Conservation (phyloP, 2,329 filamentous ascomycete genomes). For the Beauveria pseudobassiana region DNA sequence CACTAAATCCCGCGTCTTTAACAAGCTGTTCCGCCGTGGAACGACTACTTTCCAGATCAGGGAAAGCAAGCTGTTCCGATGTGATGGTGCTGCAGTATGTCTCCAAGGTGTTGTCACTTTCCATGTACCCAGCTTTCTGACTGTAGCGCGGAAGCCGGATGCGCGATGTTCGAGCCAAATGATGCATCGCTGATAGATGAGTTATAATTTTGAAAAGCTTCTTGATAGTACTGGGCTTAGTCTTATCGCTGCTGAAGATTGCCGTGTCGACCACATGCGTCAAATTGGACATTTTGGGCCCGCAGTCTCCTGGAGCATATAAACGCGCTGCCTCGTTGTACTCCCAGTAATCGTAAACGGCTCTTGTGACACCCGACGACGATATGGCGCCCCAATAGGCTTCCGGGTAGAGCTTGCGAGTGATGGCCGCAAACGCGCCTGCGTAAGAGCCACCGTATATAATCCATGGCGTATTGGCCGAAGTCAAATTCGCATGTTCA, state of each 20-base stretch:
- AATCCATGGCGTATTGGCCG: slow-evolving; percentile 61
- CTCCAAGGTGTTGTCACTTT: slow-evolving; percentile 32
- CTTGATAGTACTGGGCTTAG: slow-evolving; percentile 32
- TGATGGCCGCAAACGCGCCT: slow-evolving; percentile 69
- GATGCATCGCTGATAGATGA: slow-evolving; percentile 21
- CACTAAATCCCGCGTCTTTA: slow-evolving; percentile 31
- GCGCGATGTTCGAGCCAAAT: slow-evolving; percentile 36
- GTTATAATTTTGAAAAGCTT: slow-evolving; percentile 27
- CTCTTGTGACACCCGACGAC: slow-evolving; percentile 70
- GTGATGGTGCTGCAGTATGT: slow-evolving; percentile 42
- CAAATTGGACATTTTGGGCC: slow-evolving; percentile 53
- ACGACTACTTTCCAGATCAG: slow-evolving; percentile 28
- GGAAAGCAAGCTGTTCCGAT: slow-evolving; percentile 32
- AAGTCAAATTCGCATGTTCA: slow-evolving; percentile 58
- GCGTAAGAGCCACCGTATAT: slow-evolving; percentile 81
- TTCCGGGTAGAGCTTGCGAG: slow-evolving; percentile 69
- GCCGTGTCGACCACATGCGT: slow-evolving; percentile 45
- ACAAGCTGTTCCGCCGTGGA: slow-evolving; percentile 33
- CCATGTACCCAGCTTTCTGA: slow-evolving; percentile 46
- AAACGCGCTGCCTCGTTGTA: slow-evolving; percentile 45
- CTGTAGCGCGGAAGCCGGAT: slow-evolving; percentile 38
- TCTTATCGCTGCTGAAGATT: slow-evolving; percentile 29
- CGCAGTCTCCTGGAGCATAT: slow-evolving; percentile 51
- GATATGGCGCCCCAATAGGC: slow-evolving; percentile 73
- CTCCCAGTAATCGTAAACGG: slow-evolving; percentile 70